Evolutionary conservation across 371 early-diverging fungal species (phyloP).

Genomic region (Ordospora pajunii): DNA sequence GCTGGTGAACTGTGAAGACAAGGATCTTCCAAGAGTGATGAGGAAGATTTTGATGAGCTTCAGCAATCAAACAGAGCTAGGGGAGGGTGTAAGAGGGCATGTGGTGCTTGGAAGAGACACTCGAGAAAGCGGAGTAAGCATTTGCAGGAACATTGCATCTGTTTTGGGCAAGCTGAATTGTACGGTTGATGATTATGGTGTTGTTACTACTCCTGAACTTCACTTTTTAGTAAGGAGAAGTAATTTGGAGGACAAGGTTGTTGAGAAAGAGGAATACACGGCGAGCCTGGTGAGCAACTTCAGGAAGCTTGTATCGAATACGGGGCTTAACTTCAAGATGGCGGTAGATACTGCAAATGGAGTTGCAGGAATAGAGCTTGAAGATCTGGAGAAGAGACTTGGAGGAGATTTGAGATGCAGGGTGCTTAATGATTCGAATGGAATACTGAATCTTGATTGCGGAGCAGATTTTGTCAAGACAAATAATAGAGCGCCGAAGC

Average conservation of each 20-base stretch:
- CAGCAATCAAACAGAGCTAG: conserved; percentile 66
- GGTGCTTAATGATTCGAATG: conserved; percentile 35
- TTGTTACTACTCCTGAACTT: conserved; percentile 68
- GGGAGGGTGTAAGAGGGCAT: conserved; percentile 51
- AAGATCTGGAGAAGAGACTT: conserved; percentile 68
- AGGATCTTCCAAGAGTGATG: conserved; percentile 64
- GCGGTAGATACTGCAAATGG: conserved; percentile 63
- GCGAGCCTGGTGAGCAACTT: conserved; percentile 4
- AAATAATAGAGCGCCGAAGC: conserved; percentile 68
- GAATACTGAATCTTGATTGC: conserved; percentile 62
- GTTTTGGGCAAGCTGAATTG: conserved; percentile 70
- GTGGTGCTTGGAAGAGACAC: conserved; percentile 55
- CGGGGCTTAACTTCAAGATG: conserved; percentile 3
- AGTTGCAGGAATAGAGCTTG: conserved; percentile 80
- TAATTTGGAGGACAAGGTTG: conserved; percentile 8
- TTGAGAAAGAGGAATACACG: conserved; percentile 27
- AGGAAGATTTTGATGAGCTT: conserved; percentile 65
- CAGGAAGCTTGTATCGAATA: conserved; percentile 1
- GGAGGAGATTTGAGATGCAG: conserved; percentile 67
- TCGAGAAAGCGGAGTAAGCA: conserved; percentile 71
- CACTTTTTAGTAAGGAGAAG: conserved; percentile 41
- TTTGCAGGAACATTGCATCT: conserved; percentile 70
- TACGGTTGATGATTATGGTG: conserved; percentile 69
- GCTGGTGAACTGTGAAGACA: conserved; percentile 74
- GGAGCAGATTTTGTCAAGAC: conserved; percentile 95